phyloP scores from a whole-genome alignment of 2,329 filamentous ascomycete genomes.

The Stemphylium beticola region DNA sequence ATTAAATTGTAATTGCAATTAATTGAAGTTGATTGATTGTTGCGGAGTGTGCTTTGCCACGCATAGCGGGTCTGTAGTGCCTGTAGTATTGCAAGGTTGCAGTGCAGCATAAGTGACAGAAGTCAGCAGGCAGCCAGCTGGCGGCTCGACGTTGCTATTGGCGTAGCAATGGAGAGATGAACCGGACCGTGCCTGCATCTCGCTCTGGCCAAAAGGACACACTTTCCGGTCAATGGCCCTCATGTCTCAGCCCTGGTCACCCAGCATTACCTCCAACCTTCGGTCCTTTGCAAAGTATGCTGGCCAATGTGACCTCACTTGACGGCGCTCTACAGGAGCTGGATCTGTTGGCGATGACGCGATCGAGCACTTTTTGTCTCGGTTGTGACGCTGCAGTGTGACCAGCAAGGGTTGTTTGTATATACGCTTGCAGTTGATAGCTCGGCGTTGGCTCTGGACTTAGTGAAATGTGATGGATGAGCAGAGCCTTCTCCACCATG shows the following conservation, averaged over 20 bases:
- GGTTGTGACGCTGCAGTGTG: slow-evolving; percentile 6
- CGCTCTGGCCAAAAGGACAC: slow-evolving; percentile 1
- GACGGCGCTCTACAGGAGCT: neutral
- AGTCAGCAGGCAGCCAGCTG: neutral
- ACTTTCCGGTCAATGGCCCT: slow-evolving; percentile 4
- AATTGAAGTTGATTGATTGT: too few species aligned
- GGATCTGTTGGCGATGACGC: neutral
- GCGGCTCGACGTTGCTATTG: neutral
- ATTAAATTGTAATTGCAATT: too few species aligned
- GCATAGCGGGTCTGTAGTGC: neutral
- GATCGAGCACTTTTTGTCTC: neutral
- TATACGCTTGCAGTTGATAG: slow-evolving; percentile 1
- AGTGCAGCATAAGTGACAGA: neutral
- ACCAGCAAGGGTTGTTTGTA: slow-evolving; percentile 1
- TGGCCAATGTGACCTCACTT: slow-evolving; percentile 1
- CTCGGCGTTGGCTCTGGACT: neutral
- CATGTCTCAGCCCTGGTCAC: slow-evolving; percentile 1
- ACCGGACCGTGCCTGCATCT: neutral
- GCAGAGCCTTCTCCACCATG: slow-evolving; percentile 1
- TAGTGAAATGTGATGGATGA: neutral
- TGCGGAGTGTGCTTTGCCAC: neutral
- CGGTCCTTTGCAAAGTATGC: slow-evolving; percentile 1
- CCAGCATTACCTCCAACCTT: slow-evolving; percentile 2
- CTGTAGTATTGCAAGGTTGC: too few species aligned
- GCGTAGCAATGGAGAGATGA: neutral